A percentile compares a stretch with the other conserved stretches of the same genome.
Conservation (phyloP, 345 rosid species). For the Brassica incana region DNA sequence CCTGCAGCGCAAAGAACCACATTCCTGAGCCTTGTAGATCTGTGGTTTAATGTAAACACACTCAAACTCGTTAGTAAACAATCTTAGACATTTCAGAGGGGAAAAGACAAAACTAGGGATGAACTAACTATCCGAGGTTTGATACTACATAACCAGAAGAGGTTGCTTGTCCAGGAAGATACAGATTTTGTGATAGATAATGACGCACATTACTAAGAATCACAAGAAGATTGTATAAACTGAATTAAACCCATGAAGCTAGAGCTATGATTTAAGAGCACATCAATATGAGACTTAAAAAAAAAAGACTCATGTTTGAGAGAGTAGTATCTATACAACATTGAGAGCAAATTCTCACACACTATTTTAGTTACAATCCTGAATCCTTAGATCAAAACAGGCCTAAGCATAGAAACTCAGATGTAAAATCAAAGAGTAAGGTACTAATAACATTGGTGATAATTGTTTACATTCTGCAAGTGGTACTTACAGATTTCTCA, state of each 20-base stretch:
- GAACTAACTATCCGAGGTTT: no score
- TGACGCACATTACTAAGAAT: neutral
- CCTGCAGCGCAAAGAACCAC: conserved; percentile 48
- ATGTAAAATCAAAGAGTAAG: neutral
- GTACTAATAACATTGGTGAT: neutral
- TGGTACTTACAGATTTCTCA: conserved; percentile 66
- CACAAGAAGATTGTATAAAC: neutral
- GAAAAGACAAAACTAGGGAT: no score
- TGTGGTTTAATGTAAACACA: conserved; percentile 35
- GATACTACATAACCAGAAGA: no score
- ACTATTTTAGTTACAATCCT: neutral
- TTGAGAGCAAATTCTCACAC: neutral
- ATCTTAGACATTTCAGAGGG: neutral
- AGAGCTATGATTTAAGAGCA: conserved; percentile 6
- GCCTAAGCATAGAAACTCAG: neutral
- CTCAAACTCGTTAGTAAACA: neutral
- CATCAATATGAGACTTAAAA: neutral
- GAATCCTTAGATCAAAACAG: conserved; percentile 4
- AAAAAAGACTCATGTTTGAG: neutral
- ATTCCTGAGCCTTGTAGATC: conserved; percentile 90
- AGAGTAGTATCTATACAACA: neutral
- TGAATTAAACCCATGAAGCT: neutral
- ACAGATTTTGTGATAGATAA: neutral
- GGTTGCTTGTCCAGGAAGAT: neutral
- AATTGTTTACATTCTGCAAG: neutral